Conservation (phyloP, 441 rosid genomes). For the California macrophylla region DNA sequence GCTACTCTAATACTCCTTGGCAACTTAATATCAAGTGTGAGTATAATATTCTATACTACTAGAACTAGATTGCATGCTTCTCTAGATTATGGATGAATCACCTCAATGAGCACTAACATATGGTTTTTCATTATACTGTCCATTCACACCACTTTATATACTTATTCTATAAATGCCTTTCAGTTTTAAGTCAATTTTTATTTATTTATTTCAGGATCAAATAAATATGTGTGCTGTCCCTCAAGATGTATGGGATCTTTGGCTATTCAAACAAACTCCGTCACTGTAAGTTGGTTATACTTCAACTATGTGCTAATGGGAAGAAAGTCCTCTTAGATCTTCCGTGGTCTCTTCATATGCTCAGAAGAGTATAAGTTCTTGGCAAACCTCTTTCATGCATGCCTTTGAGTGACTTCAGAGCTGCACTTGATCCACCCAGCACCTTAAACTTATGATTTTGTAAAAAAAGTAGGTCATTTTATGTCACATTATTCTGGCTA, state of each 20-base stretch:
- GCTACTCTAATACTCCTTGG: slow-evolving; percentile 74
- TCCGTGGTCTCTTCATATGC: background rate
- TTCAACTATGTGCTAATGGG: slow-evolving; percentile 11
- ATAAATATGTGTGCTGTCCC: slow-evolving; percentile 45
- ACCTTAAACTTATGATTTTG: background rate
- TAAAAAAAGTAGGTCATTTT: background rate
- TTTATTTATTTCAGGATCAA: slow-evolving; percentile 43
- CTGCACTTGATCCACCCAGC: background rate
- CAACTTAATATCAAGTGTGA: slow-evolving; percentile 54
- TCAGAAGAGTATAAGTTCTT: background rate
- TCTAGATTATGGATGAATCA: background rate
- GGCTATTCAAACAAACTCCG: slow-evolving; percentile 54
- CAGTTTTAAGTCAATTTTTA: slow-evolving; percentile 14
- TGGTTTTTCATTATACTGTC: background rate
- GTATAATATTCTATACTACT: slow-evolving; percentile 21
- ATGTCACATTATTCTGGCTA: background rate
- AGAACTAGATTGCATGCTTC: background rate
- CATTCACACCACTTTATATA: background rate
- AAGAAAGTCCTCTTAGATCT: background rate
- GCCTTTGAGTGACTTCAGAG: background rate
- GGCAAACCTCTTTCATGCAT: background rate
- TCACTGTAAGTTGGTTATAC: slow-evolving; percentile 51
- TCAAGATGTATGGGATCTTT: slow-evolving; percentile 89
- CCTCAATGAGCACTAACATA: slow-evolving; percentile 14
- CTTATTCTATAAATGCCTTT: slow-evolving; percentile 8